Evolutionary conservation across 352 stramenopile species (phyloP).

Genomic region (Saprolegnia diclina): DNA sequence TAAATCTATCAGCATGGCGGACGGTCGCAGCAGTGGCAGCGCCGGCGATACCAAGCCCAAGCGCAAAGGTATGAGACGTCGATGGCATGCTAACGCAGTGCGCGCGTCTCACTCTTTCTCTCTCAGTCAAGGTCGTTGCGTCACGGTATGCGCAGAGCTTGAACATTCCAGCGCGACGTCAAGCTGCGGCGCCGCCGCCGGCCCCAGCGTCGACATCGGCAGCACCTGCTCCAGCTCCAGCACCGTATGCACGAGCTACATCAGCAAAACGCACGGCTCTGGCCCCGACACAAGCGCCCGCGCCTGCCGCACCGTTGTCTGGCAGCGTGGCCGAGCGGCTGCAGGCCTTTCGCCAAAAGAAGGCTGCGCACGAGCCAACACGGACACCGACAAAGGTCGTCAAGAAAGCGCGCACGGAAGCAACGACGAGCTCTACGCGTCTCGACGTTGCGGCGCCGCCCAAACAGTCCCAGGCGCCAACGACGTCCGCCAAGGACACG

Average conservation of each 20-base stretch:
- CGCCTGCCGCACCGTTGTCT: background rate
- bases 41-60: background rate
- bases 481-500: background rate
- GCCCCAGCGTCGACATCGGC: background rate
- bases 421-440: background rate
- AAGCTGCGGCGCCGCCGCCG: background rate
- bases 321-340: background rate
- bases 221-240: background rate
- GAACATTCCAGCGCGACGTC: background rate
- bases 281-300: no score
- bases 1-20: background rate
- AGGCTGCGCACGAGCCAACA: background rate
- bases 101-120: background rate
- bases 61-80: background rate
- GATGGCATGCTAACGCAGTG: background rate
- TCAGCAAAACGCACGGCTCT: background rate
- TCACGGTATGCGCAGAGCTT: constrained; percentile 13
- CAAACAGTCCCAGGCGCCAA: background rate
- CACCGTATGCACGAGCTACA: background rate
- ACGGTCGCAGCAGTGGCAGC: background rate
- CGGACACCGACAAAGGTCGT: background rate
- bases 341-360: constrained; percentile 1
- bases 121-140: constrained; percentile 1
- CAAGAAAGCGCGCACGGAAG: constrained; percentile 4
- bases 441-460: background rate